Conservation (phyloP, 164 flowering plant species). For the Echeveria elegans region DNA sequence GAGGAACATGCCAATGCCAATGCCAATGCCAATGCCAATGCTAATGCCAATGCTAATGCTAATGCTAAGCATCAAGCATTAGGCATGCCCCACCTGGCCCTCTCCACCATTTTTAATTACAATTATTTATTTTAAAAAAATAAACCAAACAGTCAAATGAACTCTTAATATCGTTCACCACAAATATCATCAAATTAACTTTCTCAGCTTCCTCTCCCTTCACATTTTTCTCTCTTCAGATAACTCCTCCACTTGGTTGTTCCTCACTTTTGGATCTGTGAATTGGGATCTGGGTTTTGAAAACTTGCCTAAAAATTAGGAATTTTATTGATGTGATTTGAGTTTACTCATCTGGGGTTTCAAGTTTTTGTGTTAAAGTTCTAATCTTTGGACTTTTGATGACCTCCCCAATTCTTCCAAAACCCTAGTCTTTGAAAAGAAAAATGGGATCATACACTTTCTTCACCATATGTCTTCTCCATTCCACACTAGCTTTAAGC, state of each 20-base stretch:
- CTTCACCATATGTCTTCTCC: conserved; percentile 34
- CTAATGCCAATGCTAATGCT: no score
- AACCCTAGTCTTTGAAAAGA: neutral
- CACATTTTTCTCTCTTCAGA: neutral
- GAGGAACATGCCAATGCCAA: no score
- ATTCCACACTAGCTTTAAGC: conserved; percentile 30
- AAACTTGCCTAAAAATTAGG: neutral
- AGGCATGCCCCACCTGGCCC: no score
- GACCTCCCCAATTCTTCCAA: neutral
- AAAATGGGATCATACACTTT: conserved; percentile 19
- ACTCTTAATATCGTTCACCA: neutral
- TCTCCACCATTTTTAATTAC: no score
- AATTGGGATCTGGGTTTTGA: neutral
- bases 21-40: no score
- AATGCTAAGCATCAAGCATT: no score
- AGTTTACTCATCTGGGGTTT: neutral
- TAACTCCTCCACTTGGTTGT: neutral
- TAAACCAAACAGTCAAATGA: neutral
- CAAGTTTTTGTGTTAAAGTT: neutral
- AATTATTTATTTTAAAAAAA: no score
- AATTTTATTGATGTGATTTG: neutral
- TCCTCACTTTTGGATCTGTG: neutral
- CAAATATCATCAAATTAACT: neutral
- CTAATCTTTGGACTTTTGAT: neutral
- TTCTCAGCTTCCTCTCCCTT: neutral